A percentile compares a stretch with the other conserved stretches of the same genome.
These are phyloP conservation scores for Rugonectria rugulosa DNA, from an alignment of 2,329 filamentous ascomycete species.

Conservation along the genomic window DNA sequence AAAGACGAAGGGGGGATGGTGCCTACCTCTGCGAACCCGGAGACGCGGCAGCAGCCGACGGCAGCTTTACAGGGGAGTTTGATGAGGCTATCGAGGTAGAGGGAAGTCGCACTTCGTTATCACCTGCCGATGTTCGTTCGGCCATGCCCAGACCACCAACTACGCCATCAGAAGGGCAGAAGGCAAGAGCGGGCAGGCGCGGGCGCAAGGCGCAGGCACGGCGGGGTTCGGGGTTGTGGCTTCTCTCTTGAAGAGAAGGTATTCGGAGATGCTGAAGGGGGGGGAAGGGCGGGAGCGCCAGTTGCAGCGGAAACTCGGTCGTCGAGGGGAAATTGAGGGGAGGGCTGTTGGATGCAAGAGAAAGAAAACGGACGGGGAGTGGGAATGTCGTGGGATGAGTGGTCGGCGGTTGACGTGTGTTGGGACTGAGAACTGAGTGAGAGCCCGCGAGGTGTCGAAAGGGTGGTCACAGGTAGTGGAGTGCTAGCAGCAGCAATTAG, in stretches of 20 bases:
- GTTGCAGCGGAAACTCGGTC: constrained; percentile 11
- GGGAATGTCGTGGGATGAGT: constrained; percentile 20
- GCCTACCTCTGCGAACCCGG: constrained; percentile 39
- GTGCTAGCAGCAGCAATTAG: neutral
- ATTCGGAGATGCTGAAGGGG: constrained; percentile 15
- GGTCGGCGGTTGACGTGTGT: constrained; percentile 35
- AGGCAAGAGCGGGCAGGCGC: constrained; percentile 42
- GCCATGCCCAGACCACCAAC: constrained; percentile 62
- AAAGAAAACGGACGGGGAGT: constrained; percentile 18
- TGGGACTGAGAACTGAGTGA: constrained; percentile 10
- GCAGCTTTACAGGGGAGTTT: constrained; percentile 20
- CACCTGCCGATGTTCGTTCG: constrained; percentile 66
- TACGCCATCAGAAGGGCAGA: constrained; percentile 67
- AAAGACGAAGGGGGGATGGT: constrained; percentile 33
- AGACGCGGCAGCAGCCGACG: constrained; percentile 26
- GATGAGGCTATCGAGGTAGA: constrained; percentile 46
- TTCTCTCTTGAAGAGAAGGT: constrained; percentile 29
- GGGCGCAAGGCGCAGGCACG: constrained; percentile 31
- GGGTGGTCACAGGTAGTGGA: neutral
- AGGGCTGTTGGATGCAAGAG: constrained; percentile 28
- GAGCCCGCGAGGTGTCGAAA: neutral
- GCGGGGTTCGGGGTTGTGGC: constrained; percentile 30
- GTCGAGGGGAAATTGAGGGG: constrained; percentile 19
- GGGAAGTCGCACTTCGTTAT: constrained; percentile 64
- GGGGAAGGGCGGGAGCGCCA: constrained; percentile 2